Evolutionary conservation across 225 moss, liverwort and hornwort genomes (phyloP), one percentile per base, ranked within the genome.

Genomic region (Thuidium tamariscinum): DNA sequence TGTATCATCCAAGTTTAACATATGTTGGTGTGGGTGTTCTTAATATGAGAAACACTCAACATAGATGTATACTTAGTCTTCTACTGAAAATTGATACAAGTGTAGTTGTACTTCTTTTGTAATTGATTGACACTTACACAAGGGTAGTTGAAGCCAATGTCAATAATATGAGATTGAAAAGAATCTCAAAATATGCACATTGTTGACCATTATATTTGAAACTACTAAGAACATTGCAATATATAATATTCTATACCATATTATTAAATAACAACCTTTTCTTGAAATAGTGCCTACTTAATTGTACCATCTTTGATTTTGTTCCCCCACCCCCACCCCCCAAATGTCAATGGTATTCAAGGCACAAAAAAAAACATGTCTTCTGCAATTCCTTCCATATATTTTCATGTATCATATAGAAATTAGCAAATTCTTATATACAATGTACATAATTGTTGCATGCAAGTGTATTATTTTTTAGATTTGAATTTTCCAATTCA

Each of bases 21-120:
- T 1, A 36, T 21, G 2, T 0, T 21, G 0, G 11, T 11, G 3
- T 21, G 1, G 11, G 6, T 39, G 8, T 0, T 36, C n/a, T 41
- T 41, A 22, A 5, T 25, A 26, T 1, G 41, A 26, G 1, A 69
- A 41, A 42, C 0, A 42, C 2, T 26, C 26, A 3, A 42, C 5
- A 26, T 41, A 0, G 3, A 2, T 8, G 2, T 13, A 18, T 8
- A 39, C 1, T 13, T 12, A 39, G 8, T 39, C 4, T 41, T 68
- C 25, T 39, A 41, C 1, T 68, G 4, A 68, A 68, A 39, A 23
- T 23, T 39, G 14, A 7, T 0, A 25, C 0, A 39, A 8, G 1
- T 68, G 14, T 1, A 39, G 3, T 22, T 22, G 37, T 37, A 10
- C 2, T 37, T 37, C 12, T 12, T 3, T 67, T 13, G 4, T 67